Evolutionary conservation across 1,139 yeast species (phyloP).

Genomic region (Yamadazyma conglobata): DNA sequence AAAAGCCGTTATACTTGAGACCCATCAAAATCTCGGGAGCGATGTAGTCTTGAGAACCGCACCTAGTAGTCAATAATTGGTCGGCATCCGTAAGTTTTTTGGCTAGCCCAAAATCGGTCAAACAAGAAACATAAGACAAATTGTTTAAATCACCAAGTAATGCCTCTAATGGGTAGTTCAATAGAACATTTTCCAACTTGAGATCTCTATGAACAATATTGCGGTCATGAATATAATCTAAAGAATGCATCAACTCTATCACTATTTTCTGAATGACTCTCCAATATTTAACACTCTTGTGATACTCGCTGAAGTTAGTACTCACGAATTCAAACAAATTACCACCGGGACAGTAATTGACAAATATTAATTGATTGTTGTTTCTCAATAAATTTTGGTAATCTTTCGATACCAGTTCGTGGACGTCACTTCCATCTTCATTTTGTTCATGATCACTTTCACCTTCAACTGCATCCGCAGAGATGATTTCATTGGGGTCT

Average conservation of each 20-base stretch:
- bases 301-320: conserved; percentile 11
- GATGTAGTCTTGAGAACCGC: conserved; percentile 95
- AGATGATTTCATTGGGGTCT: conserved; percentile 20
- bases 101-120: conserved; percentile 89
- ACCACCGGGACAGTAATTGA: conserved; percentile 82
- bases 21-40: conserved; percentile 93
- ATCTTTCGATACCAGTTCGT: conserved; percentile 12
- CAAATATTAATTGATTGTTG: conserved; percentile 51
- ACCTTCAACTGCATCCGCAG: conserved; percentile 14
- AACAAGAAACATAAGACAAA: conserved; percentile 47
- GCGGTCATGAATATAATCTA: conserved; percentile 66
- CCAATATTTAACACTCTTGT: conserved; percentile 34
- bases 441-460: conserved; percentile 16
- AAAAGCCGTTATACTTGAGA: conserved; percentile 80
- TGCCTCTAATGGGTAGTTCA: conserved; percentile 29
- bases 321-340: conserved; percentile 65
- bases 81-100: conserved; percentile 55
- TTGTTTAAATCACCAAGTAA: conserved; percentile 5
- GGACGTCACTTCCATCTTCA: neutral
- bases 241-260: conserved; percentile 65
- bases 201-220: conserved; percentile 82
- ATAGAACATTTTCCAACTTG: conserved; percentile 74
- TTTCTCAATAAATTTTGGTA: conserved; percentile 22
- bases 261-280: conserved; percentile 56
- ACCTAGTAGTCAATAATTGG: conserved; percentile 74